Percentiles rank a stretch among this genome's conserved stretches.
phyloP scores from a whole-genome alignment of 2,329 filamentous ascomycete genomes.

The Trichothecium roseum region DNA sequence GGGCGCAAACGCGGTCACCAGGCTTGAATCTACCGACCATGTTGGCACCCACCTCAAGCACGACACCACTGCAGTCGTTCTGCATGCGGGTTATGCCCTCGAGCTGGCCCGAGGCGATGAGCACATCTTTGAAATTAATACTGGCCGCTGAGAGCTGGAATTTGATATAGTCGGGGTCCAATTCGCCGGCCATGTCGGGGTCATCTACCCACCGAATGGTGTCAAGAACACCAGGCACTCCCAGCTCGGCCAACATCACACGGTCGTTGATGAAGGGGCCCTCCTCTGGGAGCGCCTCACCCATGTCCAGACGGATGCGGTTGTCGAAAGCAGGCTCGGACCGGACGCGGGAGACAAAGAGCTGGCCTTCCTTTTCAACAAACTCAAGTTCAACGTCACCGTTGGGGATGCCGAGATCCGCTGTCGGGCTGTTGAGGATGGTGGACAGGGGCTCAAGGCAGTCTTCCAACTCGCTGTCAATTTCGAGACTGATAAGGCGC shows the following conservation, averaged over 20 bases:
- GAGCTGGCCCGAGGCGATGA: slow-evolving; percentile 22
- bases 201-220: slow-evolving; percentile 10
- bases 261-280: slow-evolving; percentile 5
- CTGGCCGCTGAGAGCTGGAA: slow-evolving; percentile 8
- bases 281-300: slow-evolving; percentile 1
- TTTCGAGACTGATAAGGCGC: slow-evolving; percentile 4
- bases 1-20: slow-evolving; percentile 11
- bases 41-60: slow-evolving; percentile 10
- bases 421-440: slow-evolving; percentile 4
- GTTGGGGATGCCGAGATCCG: slow-evolving; percentile 3
- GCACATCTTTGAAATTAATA: slow-evolving; percentile 18
- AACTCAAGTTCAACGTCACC: slow-evolving; percentile 8
- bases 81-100: slow-evolving; percentile 8
- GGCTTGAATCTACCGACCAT: slow-evolving; percentile 5
- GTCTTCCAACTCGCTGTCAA: slow-evolving; percentile 1
- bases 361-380: slow-evolving; percentile 7
- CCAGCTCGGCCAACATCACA: slow-evolving; percentile 7
- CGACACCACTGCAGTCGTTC: slow-evolving; percentile 11
- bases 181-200: slow-evolving; percentile 3
- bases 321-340: slow-evolving; percentile 4
- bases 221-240: slow-evolving; percentile 9
- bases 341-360: slow-evolving; percentile 9
- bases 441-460: slow-evolving; percentile 2
- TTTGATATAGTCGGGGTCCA: slow-evolving; percentile 8
- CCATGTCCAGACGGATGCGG: slow-evolving; percentile 5